Evolutionary conservation across 257 asterid genomes (phyloP), one percentile per base, ranked within the genome.

Genomic region (Ajuga chamaepitys): DNA sequence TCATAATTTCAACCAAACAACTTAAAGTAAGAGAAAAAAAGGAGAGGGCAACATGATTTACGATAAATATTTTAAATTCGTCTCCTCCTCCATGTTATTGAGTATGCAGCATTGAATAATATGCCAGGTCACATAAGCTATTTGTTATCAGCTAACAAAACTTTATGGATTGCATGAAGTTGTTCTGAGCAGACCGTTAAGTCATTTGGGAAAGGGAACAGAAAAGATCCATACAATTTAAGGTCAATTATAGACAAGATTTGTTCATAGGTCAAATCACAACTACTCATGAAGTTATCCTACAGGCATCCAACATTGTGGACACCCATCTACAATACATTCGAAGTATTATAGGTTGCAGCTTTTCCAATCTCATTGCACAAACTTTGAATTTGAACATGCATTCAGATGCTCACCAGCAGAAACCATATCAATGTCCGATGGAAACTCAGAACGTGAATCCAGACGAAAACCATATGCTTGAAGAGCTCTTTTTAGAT

Each of bases 401-500:
- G 57, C 51, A 66, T 22, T 35, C 18, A 70, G 65, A 65, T 46
- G 68, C 72, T 75, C 65, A 93, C 99, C 97, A 77, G 74, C 64
- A 74, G 68, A 44, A 73, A 67, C 73, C 79, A 78, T 73, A 68
- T 83, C 86, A 72, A 70, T 54, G 64, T 78, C 80, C 17, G 84
- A 76, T 9, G 87, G 74, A 14, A 70, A 35, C 53, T 75, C 79
- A 64, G 82, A 72, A 63, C 76, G 56, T 62, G 83, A 72, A 75
- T 83, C 83, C 62, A 79, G 67, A 46, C 60, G 78, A 83, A 74
- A 94, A 58, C 97, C 99, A 82, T 90, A 94, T 22, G 65, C 65
- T 44, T 82, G 77, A 58, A 94, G 88, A 37, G 97, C 99, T 65
- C 59, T 73, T 78, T 78, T 84, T 24, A 90, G 74, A 62, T 94